Evolutionary conservation across 2,329 filamentous ascomycete genomes (phyloP).

Genomic region (Graphilbum sp.): DNA sequence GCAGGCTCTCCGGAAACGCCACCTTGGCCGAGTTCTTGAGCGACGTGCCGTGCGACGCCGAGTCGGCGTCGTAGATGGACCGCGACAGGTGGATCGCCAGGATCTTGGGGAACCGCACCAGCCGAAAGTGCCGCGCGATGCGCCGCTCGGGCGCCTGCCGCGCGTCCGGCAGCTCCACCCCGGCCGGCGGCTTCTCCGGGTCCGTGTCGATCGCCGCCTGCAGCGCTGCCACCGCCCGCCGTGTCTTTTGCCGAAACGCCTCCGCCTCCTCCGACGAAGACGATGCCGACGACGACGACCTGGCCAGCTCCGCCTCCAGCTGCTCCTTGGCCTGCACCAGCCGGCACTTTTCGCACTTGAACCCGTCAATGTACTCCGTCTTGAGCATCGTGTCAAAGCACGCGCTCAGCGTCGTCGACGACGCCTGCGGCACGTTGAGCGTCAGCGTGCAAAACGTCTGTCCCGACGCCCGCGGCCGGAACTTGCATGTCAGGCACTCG

Average conservation of each 20-base stretch:
- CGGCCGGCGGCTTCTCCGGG: slow-evolving; percentile 61
- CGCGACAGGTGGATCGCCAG: slow-evolving; percentile 84
- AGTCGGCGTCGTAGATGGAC: slow-evolving; percentile 68
- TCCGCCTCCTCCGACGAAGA: slow-evolving; percentile 24
- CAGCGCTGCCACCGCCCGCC: slow-evolving; percentile 46
- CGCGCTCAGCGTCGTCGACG: slow-evolving; percentile 62
- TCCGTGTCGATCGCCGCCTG: slow-evolving; percentile 57
- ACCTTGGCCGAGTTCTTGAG: slow-evolving; percentile 94
- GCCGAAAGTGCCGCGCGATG: slow-evolving; percentile 76
- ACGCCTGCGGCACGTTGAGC: slow-evolving; percentile 72
- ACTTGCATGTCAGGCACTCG: slow-evolving; percentile 77
- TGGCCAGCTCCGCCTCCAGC: slow-evolving; percentile 42
- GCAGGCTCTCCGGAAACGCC: slow-evolving; percentile 72
- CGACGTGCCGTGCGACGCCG: slow-evolving; percentile 35
- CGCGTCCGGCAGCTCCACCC: slow-evolving; percentile 57
- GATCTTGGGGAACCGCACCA: slow-evolving; percentile 76
- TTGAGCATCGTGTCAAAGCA: slow-evolving; percentile 94
- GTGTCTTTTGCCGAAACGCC: slow-evolving; percentile 31
- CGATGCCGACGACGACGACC: no score
- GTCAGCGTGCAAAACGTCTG: slow-evolving; percentile 88
- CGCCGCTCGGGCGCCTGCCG: slow-evolving; percentile 61
- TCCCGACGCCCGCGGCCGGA: slow-evolving; percentile 68
- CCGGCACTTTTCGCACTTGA: slow-evolving; percentile 85
- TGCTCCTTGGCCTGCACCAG: slow-evolving; percentile 60
- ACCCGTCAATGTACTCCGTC: slow-evolving; percentile 91